These are phyloP conservation scores for Fonsecaea nubica DNA, from an alignment of 2,329 filamentous ascomycete species.

Conservation along the genomic window DNA sequence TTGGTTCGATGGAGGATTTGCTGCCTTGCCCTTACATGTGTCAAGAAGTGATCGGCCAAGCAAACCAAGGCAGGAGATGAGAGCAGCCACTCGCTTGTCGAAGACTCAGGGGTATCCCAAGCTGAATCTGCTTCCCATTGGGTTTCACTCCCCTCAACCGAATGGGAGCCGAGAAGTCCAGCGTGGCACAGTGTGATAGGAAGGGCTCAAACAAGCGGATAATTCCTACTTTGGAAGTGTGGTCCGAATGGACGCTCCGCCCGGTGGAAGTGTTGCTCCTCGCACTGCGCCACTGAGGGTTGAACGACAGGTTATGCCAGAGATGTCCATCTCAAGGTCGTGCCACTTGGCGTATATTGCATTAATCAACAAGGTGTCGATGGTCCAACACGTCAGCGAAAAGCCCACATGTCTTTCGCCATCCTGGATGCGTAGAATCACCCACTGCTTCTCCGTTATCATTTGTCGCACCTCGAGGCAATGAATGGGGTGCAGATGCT, in stretches of 20 bases:
- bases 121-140: not conserved
- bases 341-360: not conserved
- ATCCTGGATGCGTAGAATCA: not conserved
- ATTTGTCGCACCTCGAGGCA: conserved; percentile 1
- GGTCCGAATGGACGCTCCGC: not conserved
- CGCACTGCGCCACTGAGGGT: not conserved
- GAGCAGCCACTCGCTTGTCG: not conserved
- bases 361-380: not conserved
- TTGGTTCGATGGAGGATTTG: not conserved
- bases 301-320: not conserved
- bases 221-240: not conserved
- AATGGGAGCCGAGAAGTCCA: not conserved
- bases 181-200: conserved; percentile 20
- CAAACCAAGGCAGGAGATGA: not conserved
- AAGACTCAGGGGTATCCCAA: not conserved
- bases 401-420: conserved; percentile 4
- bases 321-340: not conserved
- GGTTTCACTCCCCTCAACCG: not conserved
- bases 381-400: not conserved
- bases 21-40: conserved; percentile 3
- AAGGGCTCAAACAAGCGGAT: not conserved
- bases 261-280: not conserved
- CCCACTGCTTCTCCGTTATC: not conserved
- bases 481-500: not conserved
- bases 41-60: conserved; percentile 1